Conservation (phyloP, 1,284 basidiomycete species). For the Pisolithus thermaeus region DNA sequence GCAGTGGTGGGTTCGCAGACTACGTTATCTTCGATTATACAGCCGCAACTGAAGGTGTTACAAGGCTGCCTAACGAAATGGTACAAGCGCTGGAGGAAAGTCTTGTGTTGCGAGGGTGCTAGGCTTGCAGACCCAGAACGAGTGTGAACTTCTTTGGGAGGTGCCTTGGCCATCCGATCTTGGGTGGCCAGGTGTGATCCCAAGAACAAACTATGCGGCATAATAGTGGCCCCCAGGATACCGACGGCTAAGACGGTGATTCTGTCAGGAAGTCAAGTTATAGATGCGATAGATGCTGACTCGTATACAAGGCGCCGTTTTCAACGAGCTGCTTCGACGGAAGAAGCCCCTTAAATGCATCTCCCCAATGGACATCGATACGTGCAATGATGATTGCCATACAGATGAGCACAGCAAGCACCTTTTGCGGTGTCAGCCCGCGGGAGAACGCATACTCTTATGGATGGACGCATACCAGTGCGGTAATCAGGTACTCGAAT, state of each 20-base stretch:
- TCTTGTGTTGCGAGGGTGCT: background rate
- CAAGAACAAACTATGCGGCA: constrained; percentile 90
- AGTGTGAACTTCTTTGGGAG: constrained; percentile 6
- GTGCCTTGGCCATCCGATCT: constrained; percentile 47
- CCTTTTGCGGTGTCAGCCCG: constrained; percentile 29
- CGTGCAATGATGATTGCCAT: constrained; percentile 78
- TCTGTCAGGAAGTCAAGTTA: background rate
- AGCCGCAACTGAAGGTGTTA: background rate
- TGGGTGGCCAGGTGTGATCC: constrained; percentile 84
- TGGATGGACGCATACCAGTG: constrained; percentile 36
- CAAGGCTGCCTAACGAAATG: background rate
- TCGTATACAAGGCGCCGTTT: constrained; percentile 71
- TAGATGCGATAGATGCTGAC: constrained; percentile 33
- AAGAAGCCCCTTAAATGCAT: constrained; percentile 81
- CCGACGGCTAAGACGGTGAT: constrained; percentile 59
- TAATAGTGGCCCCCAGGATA: constrained; percentile 79
- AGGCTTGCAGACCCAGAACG: background rate
- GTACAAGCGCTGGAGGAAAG: background rate
- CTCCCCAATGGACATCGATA: constrained; percentile 71
- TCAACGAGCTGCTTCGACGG: constrained; percentile 67
- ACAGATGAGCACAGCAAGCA: constrained; percentile 75
- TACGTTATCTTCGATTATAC: background rate
- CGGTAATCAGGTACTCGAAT: constrained; percentile 66
- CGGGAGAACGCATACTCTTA: background rate
- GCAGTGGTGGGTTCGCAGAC: background rate